Evolutionary conservation across 352 stramenopile genomes (phyloP), one percentile per base, ranked within the genome.

Genomic region (Phytopythium boreale): DNA sequence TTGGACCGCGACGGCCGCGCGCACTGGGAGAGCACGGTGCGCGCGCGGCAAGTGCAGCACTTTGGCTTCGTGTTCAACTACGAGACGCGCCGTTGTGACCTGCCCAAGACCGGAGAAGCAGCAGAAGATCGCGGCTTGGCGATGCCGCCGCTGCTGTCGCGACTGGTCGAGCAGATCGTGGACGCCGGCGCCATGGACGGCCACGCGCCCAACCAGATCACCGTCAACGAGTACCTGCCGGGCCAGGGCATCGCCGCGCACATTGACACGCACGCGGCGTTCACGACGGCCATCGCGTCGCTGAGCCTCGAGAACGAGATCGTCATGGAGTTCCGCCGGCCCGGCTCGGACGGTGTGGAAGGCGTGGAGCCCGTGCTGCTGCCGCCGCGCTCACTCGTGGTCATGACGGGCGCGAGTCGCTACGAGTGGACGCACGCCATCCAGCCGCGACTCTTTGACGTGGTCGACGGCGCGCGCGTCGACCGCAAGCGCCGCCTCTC

Each of bases 351-450:
- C 37, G 15, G 3, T 7, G 77, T 77, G 9, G 66, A 64, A 27
- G 73, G 72, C 0, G 66, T 76, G 53, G 82, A 93, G 74, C 79
- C 74, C 26, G 77, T 92, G 36, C 39, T 95, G 31, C 71, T 95
- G 29, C 77, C 82, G 34, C 77, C 80, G 8, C 79, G 89, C 24
- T 94, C 88, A 19, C 72, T 96, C 9, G 68, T 93, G 39, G 82
- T 97, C 12, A 90, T 97, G 82, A 93, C 84, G 1, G 85, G 86
- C 11, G 76, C 82, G 1, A 88, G 85, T 61, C 87, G 89, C 14
- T 97, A 96, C 74, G 79, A 85, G 34, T 97, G 87, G 84, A 95
- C 89, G 14, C 90, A 97, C 66, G 87, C 81, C 58, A 96, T 97
- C 46, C 75, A 80, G 24, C 85, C 88, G 12, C 80, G 90, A 17